A percentile compares a stretch with the other conserved stretches of the same genome.
Conservation (phyloP, 2,329 filamentous ascomycete species). For the Penicillium hordei region DNA sequence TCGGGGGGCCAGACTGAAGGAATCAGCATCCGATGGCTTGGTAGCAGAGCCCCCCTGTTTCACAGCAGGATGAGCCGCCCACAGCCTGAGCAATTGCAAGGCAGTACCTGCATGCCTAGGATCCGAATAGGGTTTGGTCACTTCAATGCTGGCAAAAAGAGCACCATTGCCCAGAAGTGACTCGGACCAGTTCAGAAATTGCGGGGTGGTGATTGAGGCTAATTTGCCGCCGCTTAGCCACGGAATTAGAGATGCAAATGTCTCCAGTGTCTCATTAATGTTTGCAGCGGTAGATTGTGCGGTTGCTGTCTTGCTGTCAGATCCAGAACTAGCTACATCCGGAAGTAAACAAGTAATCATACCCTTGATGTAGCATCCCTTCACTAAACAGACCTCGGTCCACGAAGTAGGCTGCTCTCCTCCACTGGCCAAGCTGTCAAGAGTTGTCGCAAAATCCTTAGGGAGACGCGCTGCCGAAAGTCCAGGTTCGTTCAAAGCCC, state of each 20-base stretch:
- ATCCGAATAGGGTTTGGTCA: conserved; percentile 29
- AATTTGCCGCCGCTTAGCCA: conserved; percentile 52
- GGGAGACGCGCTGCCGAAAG: conserved; percentile 64
- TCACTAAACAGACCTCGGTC: conserved; percentile 79
- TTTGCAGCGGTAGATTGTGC: conserved; percentile 47
- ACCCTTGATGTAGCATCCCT: conserved; percentile 75
- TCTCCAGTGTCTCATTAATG: conserved; percentile 60
- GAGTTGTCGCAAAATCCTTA: conserved; percentile 58
- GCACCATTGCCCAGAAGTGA: conserved; percentile 73
- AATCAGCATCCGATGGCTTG: conserved; percentile 20
- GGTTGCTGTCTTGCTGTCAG: conserved; percentile 39
- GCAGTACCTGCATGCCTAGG: conserved; percentile 39
- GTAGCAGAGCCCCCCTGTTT: conserved; percentile 28
- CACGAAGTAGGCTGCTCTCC: conserved; percentile 62
- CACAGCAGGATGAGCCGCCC: conserved; percentile 42
- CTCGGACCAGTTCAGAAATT: conserved; percentile 77
- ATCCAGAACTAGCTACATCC: neutral
- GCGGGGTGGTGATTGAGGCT: conserved; percentile 53
- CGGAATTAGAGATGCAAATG: conserved; percentile 66
- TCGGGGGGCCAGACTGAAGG: conserved; percentile 27
- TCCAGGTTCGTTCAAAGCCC: conserved; percentile 68
- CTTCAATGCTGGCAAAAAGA: conserved; percentile 62
- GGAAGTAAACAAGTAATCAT: conserved; percentile 37
- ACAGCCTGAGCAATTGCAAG: conserved; percentile 50
- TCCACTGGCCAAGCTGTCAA: conserved; percentile 54